Evolutionary conservation across 108 stramenopile genomes (phyloP).

Genomic region (Seminavis robusta): DNA sequence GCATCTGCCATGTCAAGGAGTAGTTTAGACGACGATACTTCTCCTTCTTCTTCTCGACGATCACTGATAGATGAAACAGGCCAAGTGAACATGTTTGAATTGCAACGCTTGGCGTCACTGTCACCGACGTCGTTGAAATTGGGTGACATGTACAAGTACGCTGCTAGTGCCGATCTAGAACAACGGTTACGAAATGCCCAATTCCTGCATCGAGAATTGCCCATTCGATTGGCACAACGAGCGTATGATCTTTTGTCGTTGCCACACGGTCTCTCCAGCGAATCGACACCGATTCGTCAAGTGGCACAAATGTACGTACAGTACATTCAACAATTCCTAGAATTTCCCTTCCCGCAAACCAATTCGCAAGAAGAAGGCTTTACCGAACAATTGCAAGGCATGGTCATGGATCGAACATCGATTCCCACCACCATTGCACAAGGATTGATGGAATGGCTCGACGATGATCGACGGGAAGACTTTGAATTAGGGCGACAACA

Average conservation of each 20-base stretch:
- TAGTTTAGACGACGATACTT: too few species aligned
- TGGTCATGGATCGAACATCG: conserved; percentile 68
- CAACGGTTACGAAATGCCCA: conserved; percentile 83
- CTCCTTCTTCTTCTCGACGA: too few species aligned
- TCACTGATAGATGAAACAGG: too few species aligned
- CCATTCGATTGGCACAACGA: conserved; percentile 90
- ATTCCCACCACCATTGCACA: conserved; percentile 73
- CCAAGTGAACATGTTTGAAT: conserved; percentile 57
- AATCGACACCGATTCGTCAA: conserved; percentile 56
- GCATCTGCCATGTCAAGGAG: too few species aligned
- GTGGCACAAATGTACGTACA: conserved; percentile 70
- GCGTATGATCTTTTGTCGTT: conserved; percentile 81
- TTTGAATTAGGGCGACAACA: conserved; percentile 35
- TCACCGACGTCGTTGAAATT: conserved; percentile 75
- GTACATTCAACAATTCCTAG: conserved; percentile 63
- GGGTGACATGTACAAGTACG: conserved; percentile 87
- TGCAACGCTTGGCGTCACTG: conserved; percentile 65
- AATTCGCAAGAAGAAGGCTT: conserved; percentile 60
- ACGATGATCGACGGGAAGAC: conserved; percentile 1
- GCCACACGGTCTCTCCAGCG: conserved; percentile 69
- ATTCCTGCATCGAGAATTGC: conserved; percentile 85
- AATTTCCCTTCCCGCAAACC: conserved; percentile 49
- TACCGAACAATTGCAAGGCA: conserved; percentile 39
- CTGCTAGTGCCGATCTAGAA: conserved; percentile 33
- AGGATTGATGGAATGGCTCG: conserved; percentile 50